Base-by-base conservation (phyloP, 2,329 filamentous ascomycete genomes). In the Colletotrichum neosansevieriae region DNA sequence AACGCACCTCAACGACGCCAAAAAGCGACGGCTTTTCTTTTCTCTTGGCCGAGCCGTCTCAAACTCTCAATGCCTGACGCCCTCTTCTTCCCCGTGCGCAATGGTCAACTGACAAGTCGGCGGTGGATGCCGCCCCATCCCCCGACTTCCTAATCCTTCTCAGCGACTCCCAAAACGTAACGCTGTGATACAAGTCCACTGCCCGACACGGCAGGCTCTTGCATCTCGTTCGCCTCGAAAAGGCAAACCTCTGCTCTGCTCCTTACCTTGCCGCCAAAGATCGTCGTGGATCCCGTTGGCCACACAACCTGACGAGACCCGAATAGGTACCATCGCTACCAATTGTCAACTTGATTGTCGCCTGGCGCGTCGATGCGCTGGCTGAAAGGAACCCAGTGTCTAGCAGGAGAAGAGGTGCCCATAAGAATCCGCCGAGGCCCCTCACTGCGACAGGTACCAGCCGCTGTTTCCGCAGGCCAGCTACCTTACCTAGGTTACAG, bases 1-100 rank as follows among this genome's bases (percentile, higher is more conserved):
- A 70, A 69, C 47, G 65, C 69, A 63, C 29, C 65, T 59, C 32
- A 34, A 58, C 34, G 34, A 67, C 67, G 63, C 62, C 66, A 58
- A 53, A 60, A 56, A 51, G 54, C 45, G 62, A 51, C 47, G 24
- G 24, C 15, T 56, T 54, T 56, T 49, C 21, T 29, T 45, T 40
- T 38, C 29, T 17, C 42, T 19, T 29, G 45, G 7, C 50, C 58
- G 38, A 24, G 44, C 21, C 51, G 24, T 32, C n/a, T n/a, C n/a
- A n/a, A n/a, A n/a, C n/a, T n/a, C 24, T 63, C 65, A 57, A 21
- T 49, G 36, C 34, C 34, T 54, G 13, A 61, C 38, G 57, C 50
- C 11, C 38, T 50, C 34, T 34, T 36, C 56, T 47, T 36, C 47
- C 45, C 36, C 32, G 21, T 40, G 42, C 42, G 34, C 44, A 19